Conservation (phyloP, 306 rosid genomes). For the Cicer cuneatum region DNA sequence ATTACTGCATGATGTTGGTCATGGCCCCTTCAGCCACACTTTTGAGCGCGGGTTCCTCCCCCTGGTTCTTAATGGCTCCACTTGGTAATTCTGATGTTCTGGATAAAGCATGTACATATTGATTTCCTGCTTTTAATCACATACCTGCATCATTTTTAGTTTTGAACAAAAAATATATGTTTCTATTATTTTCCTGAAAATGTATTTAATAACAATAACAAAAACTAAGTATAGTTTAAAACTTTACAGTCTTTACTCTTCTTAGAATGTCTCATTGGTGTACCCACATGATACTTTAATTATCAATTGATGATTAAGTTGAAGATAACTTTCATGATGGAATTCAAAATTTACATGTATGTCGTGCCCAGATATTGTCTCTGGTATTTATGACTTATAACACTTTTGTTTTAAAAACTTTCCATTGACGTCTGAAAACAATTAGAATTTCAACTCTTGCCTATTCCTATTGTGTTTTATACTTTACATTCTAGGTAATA, state of each 20-base stretch:
- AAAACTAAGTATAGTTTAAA: not conserved
- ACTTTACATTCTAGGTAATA: not conserved
- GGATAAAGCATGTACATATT: slow-evolving; percentile 13
- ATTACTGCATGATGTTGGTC: slow-evolving; percentile 65
- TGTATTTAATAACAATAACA: too few species aligned
- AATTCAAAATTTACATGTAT: not conserved
- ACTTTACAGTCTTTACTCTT: slow-evolving; percentile 17
- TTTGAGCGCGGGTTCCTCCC: slow-evolving; percentile 61
- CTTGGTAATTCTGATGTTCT: slow-evolving; percentile 49
- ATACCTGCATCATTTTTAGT: not conserved
- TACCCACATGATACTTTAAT: slow-evolving; percentile 20
- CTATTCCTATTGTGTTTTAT: not conserved
- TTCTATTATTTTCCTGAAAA: too few species aligned
- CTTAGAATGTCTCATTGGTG: slow-evolving; percentile 3
- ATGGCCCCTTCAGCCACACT: slow-evolving; percentile 64
- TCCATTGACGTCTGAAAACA: not conserved
- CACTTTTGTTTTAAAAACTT: not conserved
- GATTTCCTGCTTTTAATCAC: not conserved
- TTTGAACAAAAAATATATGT: slow-evolving; percentile 1
- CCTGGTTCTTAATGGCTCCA: slow-evolving; percentile 40
- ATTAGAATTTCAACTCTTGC: not conserved
- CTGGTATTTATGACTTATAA: not conserved
- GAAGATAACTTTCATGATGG: slow-evolving; percentile 24
- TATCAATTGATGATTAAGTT: slow-evolving; percentile 3
- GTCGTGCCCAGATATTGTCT: not conserved